Evolutionary conservation across 352 stramenopile species (phyloP).

Genomic region (Phytophthora chlamydospora): DNA sequence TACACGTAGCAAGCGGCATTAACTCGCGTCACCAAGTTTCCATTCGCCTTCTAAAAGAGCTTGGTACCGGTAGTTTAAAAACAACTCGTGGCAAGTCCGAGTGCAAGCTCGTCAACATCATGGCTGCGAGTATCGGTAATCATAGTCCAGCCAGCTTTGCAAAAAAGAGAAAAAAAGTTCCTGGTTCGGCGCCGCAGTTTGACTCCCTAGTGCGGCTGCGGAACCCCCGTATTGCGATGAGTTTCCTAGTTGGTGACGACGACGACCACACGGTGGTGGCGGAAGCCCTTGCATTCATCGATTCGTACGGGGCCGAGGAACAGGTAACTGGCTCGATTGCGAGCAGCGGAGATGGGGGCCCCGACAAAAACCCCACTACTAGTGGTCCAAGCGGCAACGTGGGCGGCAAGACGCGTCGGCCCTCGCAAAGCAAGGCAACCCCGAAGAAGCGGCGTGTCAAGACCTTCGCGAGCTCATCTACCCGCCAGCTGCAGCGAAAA

Average conservation of each 20-base stretch:
- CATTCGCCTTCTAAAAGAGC: too few relatives aligned
- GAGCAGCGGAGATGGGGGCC: not conserved
- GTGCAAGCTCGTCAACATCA: conserved; percentile 5
- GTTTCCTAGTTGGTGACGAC: conserved; percentile 14
- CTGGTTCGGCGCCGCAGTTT: too few relatives aligned
- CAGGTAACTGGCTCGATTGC: not conserved
- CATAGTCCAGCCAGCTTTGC: not conserved
- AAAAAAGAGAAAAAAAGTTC: too few relatives aligned
- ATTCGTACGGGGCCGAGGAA: conserved; percentile 9
- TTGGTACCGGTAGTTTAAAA: too few relatives aligned
- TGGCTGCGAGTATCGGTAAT: not conserved
- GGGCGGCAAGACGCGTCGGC: not conserved
- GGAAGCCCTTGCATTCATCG: conserved; percentile 29
- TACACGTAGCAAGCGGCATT: too few relatives aligned
- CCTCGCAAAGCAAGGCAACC: not conserved
- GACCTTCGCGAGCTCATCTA: conserved; percentile 29
- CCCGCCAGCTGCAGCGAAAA: conserved; percentile 23
- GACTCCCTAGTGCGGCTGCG: too few relatives aligned
- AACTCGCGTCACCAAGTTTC: too few relatives aligned
- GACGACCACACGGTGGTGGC: conserved; percentile 10
- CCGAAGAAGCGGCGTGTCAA: conserved; percentile 26
- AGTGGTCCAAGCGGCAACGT: not conserved
- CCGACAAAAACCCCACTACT: not conserved
- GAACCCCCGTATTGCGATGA: conserved; percentile 21
- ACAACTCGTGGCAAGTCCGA: too few relatives aligned